Percentiles rank a stretch among this genome's conserved stretches.
These are phyloP conservation scores for Lithospermum erythrorhizon DNA, from an alignment of 257 asterid genomes.

Conservation along the genomic window DNA sequence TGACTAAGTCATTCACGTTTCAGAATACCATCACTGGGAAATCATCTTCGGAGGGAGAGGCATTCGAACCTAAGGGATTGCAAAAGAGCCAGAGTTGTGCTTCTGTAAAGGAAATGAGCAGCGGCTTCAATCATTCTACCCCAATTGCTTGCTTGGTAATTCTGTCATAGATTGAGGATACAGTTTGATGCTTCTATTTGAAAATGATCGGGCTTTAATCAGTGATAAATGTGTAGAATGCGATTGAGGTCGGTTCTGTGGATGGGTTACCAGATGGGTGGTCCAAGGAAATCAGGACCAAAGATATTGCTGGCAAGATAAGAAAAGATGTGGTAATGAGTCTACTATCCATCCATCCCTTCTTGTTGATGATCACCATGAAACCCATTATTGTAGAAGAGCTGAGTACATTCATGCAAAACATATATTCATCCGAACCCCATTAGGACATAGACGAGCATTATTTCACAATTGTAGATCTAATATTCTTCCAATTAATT, in stretches of 20 bases:
- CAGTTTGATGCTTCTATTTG: slow-evolving; percentile 2
- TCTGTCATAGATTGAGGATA: neutral
- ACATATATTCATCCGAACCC: neutral
- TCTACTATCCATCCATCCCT: neutral
- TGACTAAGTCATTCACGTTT: neutral
- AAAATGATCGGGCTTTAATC: slow-evolving; percentile 1
- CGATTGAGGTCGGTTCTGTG: slow-evolving; percentile 12
- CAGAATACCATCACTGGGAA: slow-evolving; percentile 10
- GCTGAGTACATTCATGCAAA: neutral
- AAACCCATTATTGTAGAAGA: neutral
- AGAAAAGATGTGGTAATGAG: slow-evolving; percentile 48
- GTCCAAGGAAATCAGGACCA: slow-evolving; percentile 41
- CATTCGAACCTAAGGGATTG: slow-evolving; percentile 1
- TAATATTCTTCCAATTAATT: neutral
- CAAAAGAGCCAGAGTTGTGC: slow-evolving; percentile 6
- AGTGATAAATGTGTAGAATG: slow-evolving; percentile 11
- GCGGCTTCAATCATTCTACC: slow-evolving; percentile 1
- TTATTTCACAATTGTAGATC: neutral
- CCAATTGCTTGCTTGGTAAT: slow-evolving; percentile 12
- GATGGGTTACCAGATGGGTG: slow-evolving; percentile 68
- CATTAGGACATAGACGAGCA: neutral
- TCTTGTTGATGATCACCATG: neutral
- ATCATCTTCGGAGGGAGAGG: slow-evolving; percentile 12
- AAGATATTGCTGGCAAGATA: slow-evolving; percentile 25
- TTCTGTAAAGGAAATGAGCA: slow-evolving; percentile 9